Evolutionary conservation across 345 rosid species (phyloP), one percentile per base, ranked within the genome.

Genomic region (Boechera stricta): DNA sequence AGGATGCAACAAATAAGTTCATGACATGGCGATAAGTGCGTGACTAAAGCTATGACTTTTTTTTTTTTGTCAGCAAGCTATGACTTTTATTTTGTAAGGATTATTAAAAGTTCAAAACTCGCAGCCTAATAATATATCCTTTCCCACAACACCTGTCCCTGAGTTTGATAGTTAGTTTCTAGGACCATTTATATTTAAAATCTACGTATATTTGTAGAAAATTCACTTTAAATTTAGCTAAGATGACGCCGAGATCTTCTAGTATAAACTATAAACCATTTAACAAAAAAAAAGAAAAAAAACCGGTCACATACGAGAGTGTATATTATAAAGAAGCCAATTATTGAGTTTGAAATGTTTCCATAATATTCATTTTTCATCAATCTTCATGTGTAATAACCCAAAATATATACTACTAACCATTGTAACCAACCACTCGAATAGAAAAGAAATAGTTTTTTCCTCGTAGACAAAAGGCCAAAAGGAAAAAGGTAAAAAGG

Each of bases 111-210:
- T 62, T 16, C 24, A 28, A 73, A 52, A 48, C 44, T 38, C 18
- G 29, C 52, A 57, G 67, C 67, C 51, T 36, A 56, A 66, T 56
- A 7, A 33, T 6, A 33, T 6, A 35, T 47, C 33, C 42, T 48
- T 75, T 48, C 73, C 8, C 72, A 57, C 59, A 57, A 36, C 73
- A 67, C 73, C 72, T 75, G 72, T 66, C 60, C 72, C 1, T 47
- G 4, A 64, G 15, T 13, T 41, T 41, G 44, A 62, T 63, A 31
- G 32, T 51, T 29, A 4, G 24, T 64, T 61, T 62, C 53, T 56
- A 64, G 64, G 77, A 55, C 64, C 69, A 63, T 53, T 35, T 11
- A 4, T 38, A 72, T 38, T 15, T 69, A 69, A 54, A 53, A 6
- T 53, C 61, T 39, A 39, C 2, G 11, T 68, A 36, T n/a, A 9